phyloP scores from a whole-genome alignment of 345 rosid genomes.

The Trapa incisa region DNA sequence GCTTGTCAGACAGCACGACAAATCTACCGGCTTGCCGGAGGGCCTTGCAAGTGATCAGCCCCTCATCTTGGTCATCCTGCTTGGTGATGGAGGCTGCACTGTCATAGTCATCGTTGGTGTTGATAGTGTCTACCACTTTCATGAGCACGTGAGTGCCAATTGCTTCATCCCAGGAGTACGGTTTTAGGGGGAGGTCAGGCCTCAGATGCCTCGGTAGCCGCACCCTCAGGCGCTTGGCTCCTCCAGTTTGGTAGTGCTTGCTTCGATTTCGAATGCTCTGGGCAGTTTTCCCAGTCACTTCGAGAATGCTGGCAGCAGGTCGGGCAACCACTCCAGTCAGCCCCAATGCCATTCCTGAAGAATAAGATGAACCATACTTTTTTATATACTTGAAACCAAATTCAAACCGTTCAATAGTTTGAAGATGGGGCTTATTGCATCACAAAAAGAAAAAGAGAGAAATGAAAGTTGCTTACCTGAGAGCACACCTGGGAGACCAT shows the following conservation, averaged over 20 bases:
- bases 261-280: conserved; percentile 87
- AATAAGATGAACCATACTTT: not conserved
- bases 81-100: not conserved
- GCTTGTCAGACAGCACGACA: conserved; percentile 47
- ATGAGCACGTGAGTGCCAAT: conserved; percentile 59
- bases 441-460: not conserved
- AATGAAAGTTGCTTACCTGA: conserved; percentile 40
- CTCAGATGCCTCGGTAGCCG: conserved; percentile 75
- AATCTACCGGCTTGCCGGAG: conserved; percentile 65
- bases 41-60: conserved; percentile 50
- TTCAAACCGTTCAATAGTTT: not conserved
- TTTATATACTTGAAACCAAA: not conserved
- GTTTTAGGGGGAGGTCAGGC: conserved; percentile 64
- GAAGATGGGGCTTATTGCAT: not conserved
- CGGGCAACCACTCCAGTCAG: conserved; percentile 91
- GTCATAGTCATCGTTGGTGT: not conserved
- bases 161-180: conserved; percentile 94
- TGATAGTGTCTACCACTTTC: conserved; percentile 41
- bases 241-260: conserved; percentile 35
- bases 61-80: conserved; percentile 27
- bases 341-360: conserved; percentile 70
- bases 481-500: conserved; percentile 87
- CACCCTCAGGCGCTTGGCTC: conserved; percentile 42
- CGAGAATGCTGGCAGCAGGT: conserved; percentile 93
- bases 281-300: conserved; percentile 88